Evolutionary conservation across 1,284 basidiomycete genomes (phyloP).

Genomic region (Lignosus rhinocerotis): DNA sequence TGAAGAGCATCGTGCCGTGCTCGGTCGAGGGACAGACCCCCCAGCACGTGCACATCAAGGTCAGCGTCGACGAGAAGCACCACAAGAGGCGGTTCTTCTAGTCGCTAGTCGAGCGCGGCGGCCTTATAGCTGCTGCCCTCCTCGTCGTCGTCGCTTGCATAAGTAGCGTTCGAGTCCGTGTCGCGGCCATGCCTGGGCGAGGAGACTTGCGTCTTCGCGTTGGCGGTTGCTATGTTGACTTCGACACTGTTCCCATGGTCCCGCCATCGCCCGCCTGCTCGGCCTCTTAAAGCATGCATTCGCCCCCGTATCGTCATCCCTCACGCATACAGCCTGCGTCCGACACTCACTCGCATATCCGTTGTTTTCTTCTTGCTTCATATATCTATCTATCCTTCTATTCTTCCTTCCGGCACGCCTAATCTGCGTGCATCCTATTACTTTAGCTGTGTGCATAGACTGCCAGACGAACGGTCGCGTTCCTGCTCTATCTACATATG

Average conservation of each 20-base stretch:
- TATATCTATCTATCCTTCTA: constrained; percentile 24
- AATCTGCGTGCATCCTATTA: constrained; percentile 21
- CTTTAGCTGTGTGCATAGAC: constrained; percentile 22
- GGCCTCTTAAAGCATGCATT: neutral
- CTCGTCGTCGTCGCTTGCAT: neutral
- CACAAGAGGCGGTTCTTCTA: constrained; percentile 73
- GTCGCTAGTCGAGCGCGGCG: constrained; percentile 33
- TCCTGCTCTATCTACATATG: constrained; percentile 10
- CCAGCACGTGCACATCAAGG: constrained; percentile 69
- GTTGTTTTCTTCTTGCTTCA: constrained; percentile 13
- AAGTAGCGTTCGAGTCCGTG: constrained; percentile 4
- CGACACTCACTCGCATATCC: neutral
- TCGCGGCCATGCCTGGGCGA: constrained; percentile 8
- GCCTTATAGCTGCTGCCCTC: constrained; percentile 1
- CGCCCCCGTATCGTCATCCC: neutral
- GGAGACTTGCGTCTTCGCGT: neutral
- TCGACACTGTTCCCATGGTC: neutral
- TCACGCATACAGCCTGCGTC: neutral
- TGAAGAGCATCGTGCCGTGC: constrained; percentile 75
- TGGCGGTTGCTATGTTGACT: constrained; percentile 7
- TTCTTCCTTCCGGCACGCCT: too few species aligned
- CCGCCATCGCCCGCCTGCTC: neutral
- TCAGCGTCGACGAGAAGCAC: constrained; percentile 70
- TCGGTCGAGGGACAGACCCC: constrained; percentile 48
- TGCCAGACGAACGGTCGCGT: neutral